Percentiles rank a stretch among this genome's conserved stretches.
These are phyloP conservation scores for Hypericum androsaemum DNA, from an alignment of 345 rosid species.

Conservation along the genomic window DNA sequence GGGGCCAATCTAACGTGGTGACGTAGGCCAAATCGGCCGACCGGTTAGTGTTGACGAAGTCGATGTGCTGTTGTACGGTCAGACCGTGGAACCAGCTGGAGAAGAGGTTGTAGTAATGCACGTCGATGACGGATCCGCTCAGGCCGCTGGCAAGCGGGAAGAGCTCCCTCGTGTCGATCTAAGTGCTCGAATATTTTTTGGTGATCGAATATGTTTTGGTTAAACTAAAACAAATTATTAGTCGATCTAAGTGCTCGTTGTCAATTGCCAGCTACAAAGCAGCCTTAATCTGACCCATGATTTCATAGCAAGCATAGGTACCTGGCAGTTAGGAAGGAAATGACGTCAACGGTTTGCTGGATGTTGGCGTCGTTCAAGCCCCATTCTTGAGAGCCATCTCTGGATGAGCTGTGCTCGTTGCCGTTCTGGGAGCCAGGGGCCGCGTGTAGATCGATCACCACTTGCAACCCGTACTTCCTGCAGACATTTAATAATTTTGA, in stretches of 20 bases:
- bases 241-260: too few species aligned
- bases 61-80: conserved; percentile 45
- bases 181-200: too few species aligned
- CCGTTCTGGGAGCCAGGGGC: conserved; percentile 66
- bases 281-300: too few species aligned
- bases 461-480: conserved; percentile 40
- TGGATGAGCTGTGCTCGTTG: conserved; percentile 37
- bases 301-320: not conserved
- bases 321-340: conserved; percentile 48
- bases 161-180: conserved; percentile 39
- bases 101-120: conserved; percentile 51
- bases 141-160: conserved; percentile 35
- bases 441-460: conserved; percentile 49
- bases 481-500: too few species aligned
- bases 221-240: too few species aligned
- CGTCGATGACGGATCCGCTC: conserved; percentile 36
- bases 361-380: conserved; percentile 37
- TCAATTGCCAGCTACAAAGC: too few species aligned
- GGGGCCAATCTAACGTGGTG: conserved; percentile 43
- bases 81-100: conserved; percentile 12
- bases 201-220: too few species aligned
- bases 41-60: conserved; percentile 31
- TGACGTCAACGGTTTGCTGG: conserved; percentile 34
- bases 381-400: conserved; percentile 57
- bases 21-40: conserved; percentile 22